These are phyloP conservation scores for Hawksworthiomyces lignivorus DNA, from an alignment of 2,329 filamentous ascomycete species.

Conservation along the genomic window DNA sequence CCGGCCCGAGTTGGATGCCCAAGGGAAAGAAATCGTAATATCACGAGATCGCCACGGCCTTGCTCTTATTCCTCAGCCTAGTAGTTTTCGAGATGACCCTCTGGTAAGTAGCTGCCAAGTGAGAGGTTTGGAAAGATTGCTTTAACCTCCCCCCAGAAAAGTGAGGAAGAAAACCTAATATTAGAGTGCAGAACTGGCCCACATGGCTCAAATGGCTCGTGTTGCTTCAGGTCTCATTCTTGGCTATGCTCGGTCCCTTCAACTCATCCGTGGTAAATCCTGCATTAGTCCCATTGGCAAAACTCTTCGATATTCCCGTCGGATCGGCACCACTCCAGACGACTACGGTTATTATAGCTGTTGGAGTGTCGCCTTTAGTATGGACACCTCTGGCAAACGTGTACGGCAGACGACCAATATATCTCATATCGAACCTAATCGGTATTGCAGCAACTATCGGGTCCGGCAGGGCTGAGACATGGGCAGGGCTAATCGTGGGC, in stretches of 20 bases:
- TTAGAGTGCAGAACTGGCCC: conserved; percentile 7
- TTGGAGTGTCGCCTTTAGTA: conserved; percentile 6
- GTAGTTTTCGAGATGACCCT: neutral
- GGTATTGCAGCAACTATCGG: conserved; percentile 6
- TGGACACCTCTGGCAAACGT: conserved; percentile 8
- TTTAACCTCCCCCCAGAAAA: no score
- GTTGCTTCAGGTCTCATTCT: conserved; percentile 11
- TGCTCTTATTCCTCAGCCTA: conserved; percentile 2
- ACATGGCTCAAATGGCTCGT: conserved; percentile 10
- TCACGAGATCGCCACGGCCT: conserved; percentile 1
- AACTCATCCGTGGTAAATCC: conserved; percentile 12
- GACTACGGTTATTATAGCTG: conserved; percentile 9
- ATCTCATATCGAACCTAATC: conserved; percentile 7
- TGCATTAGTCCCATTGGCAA: conserved; percentile 4
- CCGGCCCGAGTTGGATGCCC: neutral
- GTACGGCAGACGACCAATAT: conserved; percentile 8
- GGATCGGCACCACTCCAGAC: conserved; percentile 6
- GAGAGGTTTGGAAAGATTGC: no score
- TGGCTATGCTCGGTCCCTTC: conserved; percentile 10
- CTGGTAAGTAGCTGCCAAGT: neutral
- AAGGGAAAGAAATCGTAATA: neutral
- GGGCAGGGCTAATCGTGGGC: conserved; percentile 4
- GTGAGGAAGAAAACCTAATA: neutral
- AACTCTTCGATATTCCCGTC: conserved; percentile 2
- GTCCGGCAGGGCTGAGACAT: neutral